A percentile compares a stretch with the other conserved stretches of the same genome.
phyloP scores from a whole-genome alignment of 768 basidiomycete species.

The Tulasnella calospora region DNA sequence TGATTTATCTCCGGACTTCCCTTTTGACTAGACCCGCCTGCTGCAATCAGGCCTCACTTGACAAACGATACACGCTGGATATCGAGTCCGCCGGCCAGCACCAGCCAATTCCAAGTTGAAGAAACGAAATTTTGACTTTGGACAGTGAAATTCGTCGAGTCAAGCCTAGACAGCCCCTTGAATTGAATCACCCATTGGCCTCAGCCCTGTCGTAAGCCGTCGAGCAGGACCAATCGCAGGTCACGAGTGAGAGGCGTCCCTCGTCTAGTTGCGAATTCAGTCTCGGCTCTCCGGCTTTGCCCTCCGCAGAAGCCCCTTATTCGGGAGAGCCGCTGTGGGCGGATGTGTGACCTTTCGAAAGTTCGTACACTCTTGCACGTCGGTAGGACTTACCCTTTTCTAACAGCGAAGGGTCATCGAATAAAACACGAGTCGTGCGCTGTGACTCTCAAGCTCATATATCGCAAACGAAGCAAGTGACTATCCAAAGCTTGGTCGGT shows the following conservation, averaged over 20 bases:
- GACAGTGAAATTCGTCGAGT: neutral
- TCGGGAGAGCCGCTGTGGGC: neutral
- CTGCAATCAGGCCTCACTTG: neutral
- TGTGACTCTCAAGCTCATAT: neutral
- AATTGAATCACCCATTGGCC: neutral
- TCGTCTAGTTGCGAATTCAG: neutral
- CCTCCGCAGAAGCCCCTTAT: neutral
- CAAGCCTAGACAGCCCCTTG: conserved; percentile 1
- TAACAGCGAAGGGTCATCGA: neutral
- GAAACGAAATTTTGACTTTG: conserved; percentile 3
- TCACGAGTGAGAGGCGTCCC: neutral
- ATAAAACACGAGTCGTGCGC: neutral
- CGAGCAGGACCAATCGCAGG: neutral
- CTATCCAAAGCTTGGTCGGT: neutral
- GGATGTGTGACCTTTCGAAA: neutral
- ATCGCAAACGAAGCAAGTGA: neutral
- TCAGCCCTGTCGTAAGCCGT: neutral
- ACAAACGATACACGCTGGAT: conserved; percentile 5
- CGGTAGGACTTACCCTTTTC: neutral
- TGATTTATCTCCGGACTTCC: neutral
- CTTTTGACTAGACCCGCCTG: neutral
- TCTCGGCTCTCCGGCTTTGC: neutral
- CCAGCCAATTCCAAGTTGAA: neutral
- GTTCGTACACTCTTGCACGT: neutral
- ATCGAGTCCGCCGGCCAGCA: neutral